Evolutionary conservation across 495 filamentous ascomycete genomes (phyloP).

Genomic region (Recurvomyces mirabilis): DNA sequence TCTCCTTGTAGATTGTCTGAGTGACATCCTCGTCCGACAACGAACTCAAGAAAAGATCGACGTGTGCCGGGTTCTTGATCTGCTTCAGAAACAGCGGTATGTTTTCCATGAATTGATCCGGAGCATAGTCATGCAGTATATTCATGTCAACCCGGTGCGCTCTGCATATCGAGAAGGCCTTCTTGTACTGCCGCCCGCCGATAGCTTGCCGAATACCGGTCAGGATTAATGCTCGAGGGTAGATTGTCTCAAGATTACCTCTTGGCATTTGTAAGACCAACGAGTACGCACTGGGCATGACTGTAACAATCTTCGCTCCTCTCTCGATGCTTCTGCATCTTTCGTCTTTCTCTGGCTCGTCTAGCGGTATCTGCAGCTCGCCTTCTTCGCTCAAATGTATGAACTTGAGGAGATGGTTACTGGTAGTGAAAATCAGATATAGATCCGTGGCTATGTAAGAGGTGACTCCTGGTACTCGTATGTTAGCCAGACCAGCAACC

Average conservation of each 20-base stretch:
- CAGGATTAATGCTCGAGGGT: conserved; percentile 80
- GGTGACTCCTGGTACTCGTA: conserved; percentile 45
- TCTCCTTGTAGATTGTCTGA: conserved; percentile 86
- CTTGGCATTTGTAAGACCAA: conserved; percentile 85
- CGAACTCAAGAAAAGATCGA: conserved; percentile 68
- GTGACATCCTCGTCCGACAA: conserved; percentile 87
- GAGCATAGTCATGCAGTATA: conserved; percentile 87
- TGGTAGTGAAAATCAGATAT: conserved; percentile 85
- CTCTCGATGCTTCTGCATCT: conserved; percentile 86
- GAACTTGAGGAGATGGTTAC: conserved; percentile 84
- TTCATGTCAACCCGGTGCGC: conserved; percentile 96
- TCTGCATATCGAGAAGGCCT: conserved; percentile 76
- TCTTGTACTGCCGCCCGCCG: conserved; percentile 64
- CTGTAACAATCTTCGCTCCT: conserved; percentile 74
- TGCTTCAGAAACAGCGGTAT: conserved; percentile 74
- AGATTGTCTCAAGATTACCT: conserved; percentile 93
- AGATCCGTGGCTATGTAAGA: conserved; percentile 74
- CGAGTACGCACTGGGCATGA: conserved; percentile 74
- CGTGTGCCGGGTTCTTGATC: conserved; percentile 68
- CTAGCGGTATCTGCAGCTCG: conserved; percentile 71
- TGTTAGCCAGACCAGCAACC: background rate
- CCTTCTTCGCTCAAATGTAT: conserved; percentile 56
- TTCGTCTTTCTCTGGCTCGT: conserved; percentile 86
- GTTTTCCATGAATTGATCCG: conserved; percentile 67
- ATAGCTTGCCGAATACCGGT: conserved; percentile 75